phyloP scores from a whole-genome alignment of 768 basidiomycete genomes.

The Exsudoporus frostii region DNA sequence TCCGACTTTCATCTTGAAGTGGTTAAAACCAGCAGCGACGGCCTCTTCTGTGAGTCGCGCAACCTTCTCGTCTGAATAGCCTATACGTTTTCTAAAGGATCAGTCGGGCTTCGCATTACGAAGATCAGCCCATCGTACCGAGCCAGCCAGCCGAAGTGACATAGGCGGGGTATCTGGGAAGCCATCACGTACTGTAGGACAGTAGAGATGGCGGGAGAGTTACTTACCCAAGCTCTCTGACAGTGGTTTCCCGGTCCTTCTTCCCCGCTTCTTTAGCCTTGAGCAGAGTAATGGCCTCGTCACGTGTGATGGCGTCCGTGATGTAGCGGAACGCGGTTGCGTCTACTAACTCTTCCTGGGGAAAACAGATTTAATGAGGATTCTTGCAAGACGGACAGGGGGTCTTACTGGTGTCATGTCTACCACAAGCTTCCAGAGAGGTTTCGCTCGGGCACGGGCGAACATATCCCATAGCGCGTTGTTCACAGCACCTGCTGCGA shows the following conservation, averaged over 20 bases:
- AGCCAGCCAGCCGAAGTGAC: slow-evolving; percentile 94
- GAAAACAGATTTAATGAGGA: background rate
- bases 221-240: slow-evolving; percentile 61
- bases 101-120: background rate
- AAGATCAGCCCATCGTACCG: slow-evolving; percentile 37
- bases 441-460: slow-evolving; percentile 74
- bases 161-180: slow-evolving; percentile 81
- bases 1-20: slow-evolving; percentile 99
- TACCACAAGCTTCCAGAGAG: slow-evolving; percentile 89
- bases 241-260: slow-evolving; percentile 72
- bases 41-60: slow-evolving; percentile 83
- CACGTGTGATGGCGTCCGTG: slow-evolving; percentile 87
- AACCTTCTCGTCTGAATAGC: slow-evolving; percentile 93
- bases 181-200: background rate
- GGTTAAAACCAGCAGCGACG: slow-evolving; percentile 85
- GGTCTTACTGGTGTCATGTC: slow-evolving; percentile 75
- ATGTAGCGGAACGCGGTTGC: slow-evolving; percentile 86
- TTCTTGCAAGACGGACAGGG: background rate
- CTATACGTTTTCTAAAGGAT: slow-evolving; percentile 31
- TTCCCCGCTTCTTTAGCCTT: slow-evolving; percentile 75
- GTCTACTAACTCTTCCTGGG: slow-evolving; percentile 72
- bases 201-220: background rate
- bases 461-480: slow-evolving; percentile 97
- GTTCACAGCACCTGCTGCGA: slow-evolving; percentile 83
- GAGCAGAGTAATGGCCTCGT: slow-evolving; percentile 83